phyloP scores from a whole-genome alignment of 257 asterid species.

The Jaltomata sinuosa region DNA sequence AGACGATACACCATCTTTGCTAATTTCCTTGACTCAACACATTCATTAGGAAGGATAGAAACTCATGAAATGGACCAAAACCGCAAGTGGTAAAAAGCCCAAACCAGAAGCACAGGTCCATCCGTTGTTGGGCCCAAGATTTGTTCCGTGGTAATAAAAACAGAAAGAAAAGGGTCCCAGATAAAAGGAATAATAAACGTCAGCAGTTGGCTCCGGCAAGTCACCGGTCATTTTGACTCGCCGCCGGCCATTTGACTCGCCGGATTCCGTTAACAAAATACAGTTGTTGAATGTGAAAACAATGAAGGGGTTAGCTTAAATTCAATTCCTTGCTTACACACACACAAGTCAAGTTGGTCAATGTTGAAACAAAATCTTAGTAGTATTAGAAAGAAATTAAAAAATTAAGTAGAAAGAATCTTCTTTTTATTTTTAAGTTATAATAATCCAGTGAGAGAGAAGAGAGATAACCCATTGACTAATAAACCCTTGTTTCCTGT shows the following conservation, averaged over 20 bases:
- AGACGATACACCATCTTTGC: too few relatives aligned
- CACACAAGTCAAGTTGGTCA: neutral
- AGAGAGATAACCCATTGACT: neutral
- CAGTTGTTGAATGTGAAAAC: neutral
- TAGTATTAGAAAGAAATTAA: neutral
- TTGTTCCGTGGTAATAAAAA: neutral
- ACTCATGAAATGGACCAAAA: neutral
- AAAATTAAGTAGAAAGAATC: neutral
- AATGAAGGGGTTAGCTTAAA: neutral
- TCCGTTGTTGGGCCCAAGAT: neutral
- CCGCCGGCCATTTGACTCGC: neutral
- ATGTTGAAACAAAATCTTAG: neutral
- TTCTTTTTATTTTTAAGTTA: neutral
- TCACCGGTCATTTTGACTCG: neutral
- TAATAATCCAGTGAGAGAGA: neutral
- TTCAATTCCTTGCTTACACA: neutral
- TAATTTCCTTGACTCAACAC: neutral
- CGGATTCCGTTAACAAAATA: neutral
- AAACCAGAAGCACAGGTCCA: neutral
- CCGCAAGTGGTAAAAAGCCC: neutral
- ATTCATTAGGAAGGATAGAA: neutral
- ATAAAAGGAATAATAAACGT: neutral
- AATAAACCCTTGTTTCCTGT: neutral
- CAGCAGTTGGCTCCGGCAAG: neutral
- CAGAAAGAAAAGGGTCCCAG: too few relatives aligned